Conservation (phyloP, 139 green algal species). For the Chlorella ohadii region DNA sequence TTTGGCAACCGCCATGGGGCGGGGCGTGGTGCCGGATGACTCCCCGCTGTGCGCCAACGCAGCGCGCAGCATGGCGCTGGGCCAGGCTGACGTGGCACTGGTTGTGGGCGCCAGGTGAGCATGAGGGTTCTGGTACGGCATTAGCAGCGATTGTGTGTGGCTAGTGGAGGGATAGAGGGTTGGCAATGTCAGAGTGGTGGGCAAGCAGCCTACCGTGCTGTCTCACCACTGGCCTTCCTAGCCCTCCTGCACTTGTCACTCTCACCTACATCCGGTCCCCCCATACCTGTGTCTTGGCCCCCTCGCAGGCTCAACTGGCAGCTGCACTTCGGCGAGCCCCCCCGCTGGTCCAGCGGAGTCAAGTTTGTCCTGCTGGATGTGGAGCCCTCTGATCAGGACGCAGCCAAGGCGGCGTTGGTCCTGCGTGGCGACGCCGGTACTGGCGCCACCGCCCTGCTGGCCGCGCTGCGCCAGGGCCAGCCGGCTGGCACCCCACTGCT, state of each 20-base stretch:
- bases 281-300: no score
- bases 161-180: no score
- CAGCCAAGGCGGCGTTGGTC: slow-evolving; percentile 41
- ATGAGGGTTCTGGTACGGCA: neutral
- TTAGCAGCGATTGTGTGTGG: no score
- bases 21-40: slow-evolving; percentile 78
- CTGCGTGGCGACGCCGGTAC: slow-evolving; percentile 61
- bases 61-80: slow-evolving; percentile 70
- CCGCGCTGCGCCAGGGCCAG: slow-evolving; percentile 30
- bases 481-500: neutral
- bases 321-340: slow-evolving; percentile 83
- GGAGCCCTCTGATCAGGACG: slow-evolving; percentile 51
- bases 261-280: no score
- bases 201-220: no score
- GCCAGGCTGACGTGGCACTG: slow-evolving; percentile 73
- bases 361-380: slow-evolving; percentile 81
- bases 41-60: slow-evolving; percentile 65
- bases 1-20: slow-evolving; percentile 80
- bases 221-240: no score
- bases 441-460: slow-evolving; percentile 50
- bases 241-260: no score
- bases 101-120: slow-evolving; percentile 69
- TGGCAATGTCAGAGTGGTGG: no score
- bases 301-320: slow-evolving; percentile 80
- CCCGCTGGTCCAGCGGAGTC: slow-evolving; percentile 61